These are phyloP conservation scores for Kockovaella imperatae DNA, from an alignment of 768 basidiomycete genomes.

Conservation along the genomic window DNA sequence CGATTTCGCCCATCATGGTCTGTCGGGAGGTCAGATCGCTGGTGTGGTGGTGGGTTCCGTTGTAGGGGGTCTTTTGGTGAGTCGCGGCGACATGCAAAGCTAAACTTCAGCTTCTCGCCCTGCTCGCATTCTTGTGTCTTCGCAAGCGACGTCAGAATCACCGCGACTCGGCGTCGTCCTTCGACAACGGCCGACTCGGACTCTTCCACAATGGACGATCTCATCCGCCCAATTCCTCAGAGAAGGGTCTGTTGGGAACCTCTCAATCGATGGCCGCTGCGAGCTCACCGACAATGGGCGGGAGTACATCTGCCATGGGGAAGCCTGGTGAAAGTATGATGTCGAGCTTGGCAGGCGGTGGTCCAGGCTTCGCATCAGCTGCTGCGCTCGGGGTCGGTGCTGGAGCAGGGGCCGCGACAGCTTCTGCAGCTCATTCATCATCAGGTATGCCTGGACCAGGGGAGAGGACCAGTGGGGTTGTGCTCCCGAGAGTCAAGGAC, in stretches of 20 bases:
- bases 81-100: constrained; percentile 3
- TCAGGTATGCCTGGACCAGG: constrained; percentile 10
- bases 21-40: constrained; percentile 33
- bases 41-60: constrained; percentile 39
- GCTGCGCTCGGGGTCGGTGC: constrained; percentile 5
- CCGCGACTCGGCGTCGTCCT: constrained; percentile 22
- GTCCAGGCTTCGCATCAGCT: background rate
- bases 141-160: constrained; percentile 5
- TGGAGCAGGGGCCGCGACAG: background rate
- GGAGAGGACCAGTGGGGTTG: constrained; percentile 26
- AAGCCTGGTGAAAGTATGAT: constrained; percentile 1
- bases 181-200: constrained; percentile 19
- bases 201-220: constrained; percentile 5
- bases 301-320: constrained; percentile 8
- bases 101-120: constrained; percentile 14
- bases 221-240: constrained; percentile 15
- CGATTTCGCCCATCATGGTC: background rate
- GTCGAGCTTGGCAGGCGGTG: background rate
- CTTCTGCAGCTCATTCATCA: constrained; percentile 1
- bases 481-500: constrained; percentile 39
- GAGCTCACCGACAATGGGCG: constrained; percentile 29
- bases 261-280: constrained; percentile 3
- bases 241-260: constrained; percentile 29
- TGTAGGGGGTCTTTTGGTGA: constrained; percentile 36
- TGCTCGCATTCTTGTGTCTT: constrained; percentile 17